Evolutionary conservation across 2,329 filamentous ascomycete genomes (phyloP), one percentile per base, ranked within the genome.

Genomic region (Kalaharituber pfeilii): DNA sequence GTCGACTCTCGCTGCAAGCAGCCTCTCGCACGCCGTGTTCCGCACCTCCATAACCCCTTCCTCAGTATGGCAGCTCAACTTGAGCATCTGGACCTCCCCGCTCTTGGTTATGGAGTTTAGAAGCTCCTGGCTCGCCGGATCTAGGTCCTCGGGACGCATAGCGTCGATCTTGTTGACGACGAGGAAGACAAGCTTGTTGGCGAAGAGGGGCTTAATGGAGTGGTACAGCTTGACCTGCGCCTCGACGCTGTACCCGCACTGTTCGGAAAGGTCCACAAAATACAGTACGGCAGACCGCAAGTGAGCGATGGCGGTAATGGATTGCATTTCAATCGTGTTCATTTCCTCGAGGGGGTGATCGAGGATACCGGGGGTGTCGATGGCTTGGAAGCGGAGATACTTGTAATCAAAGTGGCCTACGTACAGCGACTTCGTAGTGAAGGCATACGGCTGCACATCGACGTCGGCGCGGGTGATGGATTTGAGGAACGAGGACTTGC

Each of bases 251-350:
- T 95, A 98, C 56, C 91, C 91, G 64, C 88, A 95, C 73, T 94
- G 86, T 73, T 95, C 89, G 22, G 85, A 94, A 58, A 95, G 74
- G 73, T 96, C 89, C 85, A 96, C 94, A 67, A 96, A 96, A 71
- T 96, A 96, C 57, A 96, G 75, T 60, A 98, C 93, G 54, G 89
- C 89, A 42, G 88, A 93, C 64, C 89, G 80, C 67, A 98, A 75
- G 73, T 98, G 93, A 51, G 91, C 91, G 72, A 98, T 94, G 9
- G 93, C 91, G 18, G 89, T 96, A 63, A 98, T 95, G 58, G 84
- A 84, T 74, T 96, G 91, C 86, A 96, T 96, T 71, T 98, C 91
- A 67, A 98, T 98, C 2, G 91, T 96, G 72, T 95, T 94, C 91
- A 96, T 98, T 73, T 96, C 91, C 71, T 96, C 91, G 7, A 98